A percentile compares a stretch with the other conserved stretches of the same genome.
Conservation (phyloP, 2,329 filamentous ascomycete species). For the Colletotrichum spinosum region DNA sequence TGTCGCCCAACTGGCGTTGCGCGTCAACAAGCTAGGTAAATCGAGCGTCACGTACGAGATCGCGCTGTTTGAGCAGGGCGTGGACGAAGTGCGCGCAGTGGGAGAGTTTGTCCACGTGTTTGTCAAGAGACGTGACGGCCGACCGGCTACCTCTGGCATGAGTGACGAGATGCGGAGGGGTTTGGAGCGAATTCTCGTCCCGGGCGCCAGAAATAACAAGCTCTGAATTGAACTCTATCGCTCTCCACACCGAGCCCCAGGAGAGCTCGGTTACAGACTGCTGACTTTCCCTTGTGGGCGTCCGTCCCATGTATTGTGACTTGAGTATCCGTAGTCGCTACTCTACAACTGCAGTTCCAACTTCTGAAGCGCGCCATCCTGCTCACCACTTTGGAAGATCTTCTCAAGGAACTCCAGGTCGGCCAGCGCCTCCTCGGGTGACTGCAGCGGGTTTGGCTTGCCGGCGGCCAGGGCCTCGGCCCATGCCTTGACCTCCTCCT, state of each 20-base stretch:
- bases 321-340: not conserved
- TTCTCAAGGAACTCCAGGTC: constrained; percentile 70
- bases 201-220: constrained; percentile 29
- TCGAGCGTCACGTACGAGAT: constrained; percentile 93
- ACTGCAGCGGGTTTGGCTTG: constrained; percentile 61
- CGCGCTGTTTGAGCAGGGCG: constrained; percentile 82
- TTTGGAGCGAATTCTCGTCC: constrained; percentile 62
- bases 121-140: constrained; percentile 78
- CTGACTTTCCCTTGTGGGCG: too few species aligned
- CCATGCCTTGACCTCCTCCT: constrained; percentile 72
- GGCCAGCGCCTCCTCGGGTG: constrained; percentile 67
- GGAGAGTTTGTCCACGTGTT: constrained; percentile 91
- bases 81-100: constrained; percentile 82
- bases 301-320: constrained; percentile 7
- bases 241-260: constrained; percentile 21
- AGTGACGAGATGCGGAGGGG: constrained; percentile 66
- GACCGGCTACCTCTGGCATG: constrained; percentile 77
- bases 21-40: constrained; percentile 85
- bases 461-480: constrained; percentile 63
- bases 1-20: constrained; percentile 82
- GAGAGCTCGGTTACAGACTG: not conserved
- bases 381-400: constrained; percentile 61
- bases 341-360: constrained; percentile 51
- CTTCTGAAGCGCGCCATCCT: constrained; percentile 52
- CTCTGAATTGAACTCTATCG: constrained; percentile 34